Evolutionary conservation across 768 basidiomycete genomes (phyloP).

Genomic region (Agrocybe chaxingu): DNA sequence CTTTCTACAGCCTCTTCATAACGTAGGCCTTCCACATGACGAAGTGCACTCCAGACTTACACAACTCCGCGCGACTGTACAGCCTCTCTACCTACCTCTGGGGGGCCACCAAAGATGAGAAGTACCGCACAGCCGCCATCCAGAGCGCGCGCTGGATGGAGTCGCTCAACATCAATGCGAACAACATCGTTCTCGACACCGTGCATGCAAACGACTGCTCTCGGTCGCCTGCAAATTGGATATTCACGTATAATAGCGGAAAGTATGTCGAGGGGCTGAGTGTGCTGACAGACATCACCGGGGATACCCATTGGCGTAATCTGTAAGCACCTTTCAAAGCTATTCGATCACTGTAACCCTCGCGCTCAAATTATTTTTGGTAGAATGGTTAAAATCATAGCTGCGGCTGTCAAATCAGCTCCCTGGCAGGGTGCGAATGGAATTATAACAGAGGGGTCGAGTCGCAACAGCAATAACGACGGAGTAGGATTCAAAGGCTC

Average conservation of each 20-base stretch:
- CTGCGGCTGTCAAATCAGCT: slow-evolving; percentile 39
- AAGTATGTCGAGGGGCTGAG: slow-evolving; percentile 52
- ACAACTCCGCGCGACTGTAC: background rate
- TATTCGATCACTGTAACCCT: background rate
- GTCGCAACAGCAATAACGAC: slow-evolving; percentile 38
- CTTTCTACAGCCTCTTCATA: background rate
- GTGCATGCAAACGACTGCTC: slow-evolving; percentile 45
- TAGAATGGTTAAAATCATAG: slow-evolving; percentile 24
- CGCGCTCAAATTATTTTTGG: background rate
- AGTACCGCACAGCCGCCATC: slow-evolving; percentile 45
- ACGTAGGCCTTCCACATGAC: background rate
- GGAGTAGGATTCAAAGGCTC: slow-evolving; percentile 51
- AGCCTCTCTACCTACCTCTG: slow-evolving; percentile 51
- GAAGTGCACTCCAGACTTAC: no score
- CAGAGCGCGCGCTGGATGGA: slow-evolving; percentile 47
- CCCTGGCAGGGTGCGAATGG: slow-evolving; percentile 48
- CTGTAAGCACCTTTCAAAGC: slow-evolving; percentile 28
- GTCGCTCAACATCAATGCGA: slow-evolving; percentile 38
- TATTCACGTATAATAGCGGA: slow-evolving; percentile 55
- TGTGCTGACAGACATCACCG: slow-evolving; percentile 39
- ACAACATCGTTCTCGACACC: slow-evolving; percentile 43
- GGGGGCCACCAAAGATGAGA: slow-evolving; percentile 39
- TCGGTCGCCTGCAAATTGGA: slow-evolving; percentile 39
- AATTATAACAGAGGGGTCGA: slow-evolving; percentile 50
- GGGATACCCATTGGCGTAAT: slow-evolving; percentile 35